Conservation (phyloP, 129 eudicot genomes). For the Helianthus annuus region HanXRQr2.0-SUNRISE NC_035445.2:86478557-86479056, state of each 20-base stretch:
- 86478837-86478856: no score
- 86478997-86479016: conserved; percentile 75
- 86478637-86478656: no score
- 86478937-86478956: conserved; percentile 55
- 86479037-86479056: conserved; percentile 90
- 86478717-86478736: no score
- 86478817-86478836: background rate
- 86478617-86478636: no score
- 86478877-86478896: conserved; percentile 39
- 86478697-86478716: no score
- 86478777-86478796: background rate
- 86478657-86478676: no score
- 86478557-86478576: no score
- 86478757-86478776: background rate
- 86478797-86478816: background rate
- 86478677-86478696: no score
- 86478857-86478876: no score
- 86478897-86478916: conserved; percentile 62
- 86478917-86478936: conserved; percentile 71
- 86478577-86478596: no score
- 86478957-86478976: conserved; percentile 41
- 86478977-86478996: conserved; percentile 41
- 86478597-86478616: no score
- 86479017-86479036: conserved; percentile 55
- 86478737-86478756: no score